Evolutionary conservation across 129 eudicot species (phyloP).

Genomic region (Cynara cardunculus): DNA sequence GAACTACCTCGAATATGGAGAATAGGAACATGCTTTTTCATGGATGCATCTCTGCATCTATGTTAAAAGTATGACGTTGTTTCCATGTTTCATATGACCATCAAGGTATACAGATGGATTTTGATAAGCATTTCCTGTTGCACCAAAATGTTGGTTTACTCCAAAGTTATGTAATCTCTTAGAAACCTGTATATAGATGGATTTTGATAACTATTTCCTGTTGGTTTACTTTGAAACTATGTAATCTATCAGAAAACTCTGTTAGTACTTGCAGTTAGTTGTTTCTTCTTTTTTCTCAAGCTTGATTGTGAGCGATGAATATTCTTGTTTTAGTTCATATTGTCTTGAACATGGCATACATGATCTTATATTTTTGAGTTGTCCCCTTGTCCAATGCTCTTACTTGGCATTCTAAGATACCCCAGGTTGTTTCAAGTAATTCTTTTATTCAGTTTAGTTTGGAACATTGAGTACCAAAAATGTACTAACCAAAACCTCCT

Average conservation of each 20-base stretch:
- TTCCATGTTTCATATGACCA: neutral
- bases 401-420: neutral
- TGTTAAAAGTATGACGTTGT: neutral
- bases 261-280: too few relatives aligned
- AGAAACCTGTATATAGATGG: neutral
- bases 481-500: neutral
- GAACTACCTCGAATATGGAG: neutral
- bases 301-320: neutral
- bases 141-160: neutral
- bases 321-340: too few relatives aligned
- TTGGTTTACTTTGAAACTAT: neutral
- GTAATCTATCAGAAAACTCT: neutral
- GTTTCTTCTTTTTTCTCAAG: too few relatives aligned
- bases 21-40: neutral
- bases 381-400: neutral
- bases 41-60: neutral
- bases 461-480: neutral
- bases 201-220: neutral
- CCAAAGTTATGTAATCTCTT: too few relatives aligned
- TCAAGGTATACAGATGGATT: neutral
- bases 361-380: neutral
- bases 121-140: neutral
- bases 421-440: neutral
- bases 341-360: neutral
- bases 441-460: neutral